Evolutionary conservation across 2,329 filamentous ascomycete genomes (phyloP).

Genomic region (Sporothrix brunneoviolacea): DNA sequence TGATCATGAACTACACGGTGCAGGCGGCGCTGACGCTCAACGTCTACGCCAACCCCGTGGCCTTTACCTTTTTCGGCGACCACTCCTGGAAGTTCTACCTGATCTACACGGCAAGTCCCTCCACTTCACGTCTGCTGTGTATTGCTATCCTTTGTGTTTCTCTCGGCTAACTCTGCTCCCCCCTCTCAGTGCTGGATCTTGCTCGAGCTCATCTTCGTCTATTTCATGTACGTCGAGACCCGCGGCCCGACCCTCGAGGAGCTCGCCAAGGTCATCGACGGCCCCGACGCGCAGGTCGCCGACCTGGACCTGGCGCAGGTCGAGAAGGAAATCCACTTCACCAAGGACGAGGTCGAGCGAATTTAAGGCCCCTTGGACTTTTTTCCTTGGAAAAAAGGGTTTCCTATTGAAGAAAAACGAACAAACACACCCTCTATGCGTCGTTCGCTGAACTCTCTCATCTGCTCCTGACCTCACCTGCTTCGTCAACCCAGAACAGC

Average conservation of each 20-base stretch:
- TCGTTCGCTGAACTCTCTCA: too few species aligned
- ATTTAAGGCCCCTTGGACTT: too few species aligned
- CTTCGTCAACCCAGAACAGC: too few species aligned
- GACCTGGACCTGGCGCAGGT: slow-evolving; percentile 39
- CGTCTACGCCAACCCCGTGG: slow-evolving; percentile 47
- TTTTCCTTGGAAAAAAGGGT: too few species aligned
- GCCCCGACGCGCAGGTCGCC: slow-evolving; percentile 45
- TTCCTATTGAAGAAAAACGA: too few species aligned
- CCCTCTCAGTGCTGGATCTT: slow-evolving; percentile 52
- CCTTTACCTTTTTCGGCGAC: slow-evolving; percentile 39
- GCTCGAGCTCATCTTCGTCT: slow-evolving; percentile 48
- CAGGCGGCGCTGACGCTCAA: slow-evolving; percentile 50
- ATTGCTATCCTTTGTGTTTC: background rate
- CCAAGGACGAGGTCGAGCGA: slow-evolving; percentile 4
- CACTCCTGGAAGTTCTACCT: slow-evolving; percentile 49
- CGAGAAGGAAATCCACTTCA: slow-evolving; percentile 34
- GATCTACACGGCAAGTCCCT: slow-evolving; percentile 44
- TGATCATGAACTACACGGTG: slow-evolving; percentile 51
- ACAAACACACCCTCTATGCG: too few species aligned
- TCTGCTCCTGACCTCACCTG: too few species aligned
- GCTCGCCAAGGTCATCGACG: slow-evolving; percentile 60
- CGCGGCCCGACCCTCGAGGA: slow-evolving; percentile 60
- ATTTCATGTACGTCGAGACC: slow-evolving; percentile 54
- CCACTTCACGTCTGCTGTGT: background rate
- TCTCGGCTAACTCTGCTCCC: too few species aligned